Percentiles rank a stretch among this genome's conserved stretches.
These are phyloP conservation scores for Plenodomus biglobosus DNA, from an alignment of 2,329 filamentous ascomycete genomes.

Conservation along the genomic window DNA sequence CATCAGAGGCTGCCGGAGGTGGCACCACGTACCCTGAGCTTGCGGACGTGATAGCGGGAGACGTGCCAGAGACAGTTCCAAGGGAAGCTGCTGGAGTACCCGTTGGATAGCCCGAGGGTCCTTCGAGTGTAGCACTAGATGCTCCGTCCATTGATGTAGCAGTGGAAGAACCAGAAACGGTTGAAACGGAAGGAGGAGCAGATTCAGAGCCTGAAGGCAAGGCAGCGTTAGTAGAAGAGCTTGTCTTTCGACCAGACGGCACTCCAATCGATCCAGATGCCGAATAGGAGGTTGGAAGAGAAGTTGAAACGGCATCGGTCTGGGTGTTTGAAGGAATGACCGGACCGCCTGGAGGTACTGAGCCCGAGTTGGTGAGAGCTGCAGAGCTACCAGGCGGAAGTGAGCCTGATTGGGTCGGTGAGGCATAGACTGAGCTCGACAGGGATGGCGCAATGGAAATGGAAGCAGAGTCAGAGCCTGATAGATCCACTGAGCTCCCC, in stretches of 20 bases:
- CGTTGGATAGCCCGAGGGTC: background rate
- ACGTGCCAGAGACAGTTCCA: conserved; percentile 4
- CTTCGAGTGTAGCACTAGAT: background rate
- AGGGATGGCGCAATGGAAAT: background rate
- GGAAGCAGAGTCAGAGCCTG: background rate
- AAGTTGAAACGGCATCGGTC: background rate
- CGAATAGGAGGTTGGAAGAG: background rate
- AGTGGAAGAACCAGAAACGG: background rate
- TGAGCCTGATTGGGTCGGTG: background rate
- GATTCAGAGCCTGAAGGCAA: background rate
- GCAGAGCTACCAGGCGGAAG: background rate
- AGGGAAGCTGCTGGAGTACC: background rate
- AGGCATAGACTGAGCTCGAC: background rate
- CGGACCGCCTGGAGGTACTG: conserved; percentile 1
- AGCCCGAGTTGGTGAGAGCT: background rate
- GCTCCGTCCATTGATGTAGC: conserved; percentile 4
- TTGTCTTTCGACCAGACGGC: background rate
- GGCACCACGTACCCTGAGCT: conserved; percentile 14
- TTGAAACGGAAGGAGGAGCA: background rate
- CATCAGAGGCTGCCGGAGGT: conserved; percentile 7
- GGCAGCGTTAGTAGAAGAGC: background rate
- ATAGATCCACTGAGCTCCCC: background rate
- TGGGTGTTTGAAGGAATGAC: conserved; percentile 1
- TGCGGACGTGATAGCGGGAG: conserved; percentile 9
- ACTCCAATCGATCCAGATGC: background rate